Conservation (phyloP, 345 rosid species). For the Salix dunnii region DNA sequence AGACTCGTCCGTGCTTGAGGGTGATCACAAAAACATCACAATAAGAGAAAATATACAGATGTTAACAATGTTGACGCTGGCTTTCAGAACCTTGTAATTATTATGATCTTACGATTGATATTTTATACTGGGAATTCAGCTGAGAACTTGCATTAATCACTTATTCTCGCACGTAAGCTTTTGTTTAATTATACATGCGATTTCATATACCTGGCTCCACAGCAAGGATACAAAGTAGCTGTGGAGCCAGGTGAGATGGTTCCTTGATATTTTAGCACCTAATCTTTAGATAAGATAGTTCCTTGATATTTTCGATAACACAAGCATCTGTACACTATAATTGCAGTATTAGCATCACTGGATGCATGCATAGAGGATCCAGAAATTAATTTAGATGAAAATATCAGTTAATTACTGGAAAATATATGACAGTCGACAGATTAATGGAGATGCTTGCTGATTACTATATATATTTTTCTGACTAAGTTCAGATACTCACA, state of each 20-base stretch:
- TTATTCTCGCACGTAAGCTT: not conserved
- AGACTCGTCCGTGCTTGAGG: no score
- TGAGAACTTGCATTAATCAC: not conserved
- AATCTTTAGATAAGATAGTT: no score
- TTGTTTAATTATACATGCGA: not conserved
- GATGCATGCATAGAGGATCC: no score
- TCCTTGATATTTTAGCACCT: no score
- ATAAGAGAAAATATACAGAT: no score
- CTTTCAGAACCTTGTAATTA: no score
- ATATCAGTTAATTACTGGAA: not conserved
- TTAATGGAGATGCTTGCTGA: not conserved
- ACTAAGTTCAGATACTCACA: conserved; percentile 14
- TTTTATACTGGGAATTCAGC: no score
- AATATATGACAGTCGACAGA: not conserved
- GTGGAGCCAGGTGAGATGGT: rapidly evolving
- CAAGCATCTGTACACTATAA: not conserved
- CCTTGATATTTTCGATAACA: not conserved
- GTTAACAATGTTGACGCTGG: no score
- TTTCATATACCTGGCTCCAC: not conserved
- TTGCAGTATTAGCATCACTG: no score
- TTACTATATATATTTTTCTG: not conserved
- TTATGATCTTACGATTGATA: no score
- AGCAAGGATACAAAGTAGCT: not conserved
- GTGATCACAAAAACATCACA: no score
- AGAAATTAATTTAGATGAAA: not conserved